Evolutionary conservation across 106 monocot species (phyloP).

Genomic region (Dendrobium huoshanense): DNA sequence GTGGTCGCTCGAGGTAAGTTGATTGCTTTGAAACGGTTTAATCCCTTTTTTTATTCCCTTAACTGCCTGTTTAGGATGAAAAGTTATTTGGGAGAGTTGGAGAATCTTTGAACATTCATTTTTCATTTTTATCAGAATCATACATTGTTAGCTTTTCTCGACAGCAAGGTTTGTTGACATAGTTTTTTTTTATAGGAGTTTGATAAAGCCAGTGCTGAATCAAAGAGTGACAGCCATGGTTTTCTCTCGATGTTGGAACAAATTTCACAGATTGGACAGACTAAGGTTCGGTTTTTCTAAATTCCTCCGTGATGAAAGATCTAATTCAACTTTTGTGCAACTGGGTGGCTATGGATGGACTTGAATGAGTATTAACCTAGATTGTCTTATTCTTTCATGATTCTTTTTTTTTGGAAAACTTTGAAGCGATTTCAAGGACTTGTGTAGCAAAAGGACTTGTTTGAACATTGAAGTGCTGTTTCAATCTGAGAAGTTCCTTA

Average conservation of each 20-base stretch:
- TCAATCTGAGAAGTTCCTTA: not conserved
- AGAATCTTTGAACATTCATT: not conserved
- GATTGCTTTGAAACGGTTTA: not conserved
- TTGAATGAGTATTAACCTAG: not conserved
- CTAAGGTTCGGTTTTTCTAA: conserved; percentile 21
- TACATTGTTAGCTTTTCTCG: not conserved
- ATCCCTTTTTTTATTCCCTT: not conserved
- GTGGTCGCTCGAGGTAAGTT: conserved; percentile 44
- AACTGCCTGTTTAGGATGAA: not conserved
- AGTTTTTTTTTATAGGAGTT: conserved; percentile 17
- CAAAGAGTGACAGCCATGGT: conserved; percentile 5
- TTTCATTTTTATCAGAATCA: not conserved
- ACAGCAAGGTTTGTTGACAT: not conserved
- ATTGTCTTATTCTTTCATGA: not conserved
- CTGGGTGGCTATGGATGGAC: not conserved
- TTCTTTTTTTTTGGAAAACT: not conserved
- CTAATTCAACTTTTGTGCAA: not conserved
- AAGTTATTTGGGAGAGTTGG: not conserved
- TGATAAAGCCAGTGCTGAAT: conserved; percentile 18
- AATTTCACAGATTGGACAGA: conserved; percentile 20
- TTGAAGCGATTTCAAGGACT: not conserved
- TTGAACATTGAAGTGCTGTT: not conserved
- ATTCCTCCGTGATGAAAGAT: not conserved
- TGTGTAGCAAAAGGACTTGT: not conserved
- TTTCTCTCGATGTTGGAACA: conserved; percentile 23